These are phyloP conservation scores for Atalantia buxifolia DNA, from an alignment of 345 rosid genomes.

Conservation along the genomic window DNA sequence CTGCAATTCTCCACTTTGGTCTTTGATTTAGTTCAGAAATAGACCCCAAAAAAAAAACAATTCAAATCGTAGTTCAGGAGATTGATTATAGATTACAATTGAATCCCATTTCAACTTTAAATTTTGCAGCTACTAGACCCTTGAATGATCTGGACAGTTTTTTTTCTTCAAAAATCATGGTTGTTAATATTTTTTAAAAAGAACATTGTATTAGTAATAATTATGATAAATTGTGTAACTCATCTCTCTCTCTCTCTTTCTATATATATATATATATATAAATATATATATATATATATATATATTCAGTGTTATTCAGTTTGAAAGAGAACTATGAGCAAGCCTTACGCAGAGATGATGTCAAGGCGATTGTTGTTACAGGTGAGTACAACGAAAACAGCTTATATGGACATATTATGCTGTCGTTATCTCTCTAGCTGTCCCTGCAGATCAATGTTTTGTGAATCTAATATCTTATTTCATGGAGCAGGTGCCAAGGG, in stretches of 20 bases:
- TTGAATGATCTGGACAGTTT: neutral
- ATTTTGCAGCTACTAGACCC: neutral
- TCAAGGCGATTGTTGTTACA: conserved; percentile 88
- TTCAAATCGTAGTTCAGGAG: neutral
- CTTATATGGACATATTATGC: no score
- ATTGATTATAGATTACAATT: neutral
- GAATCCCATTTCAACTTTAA: neutral
- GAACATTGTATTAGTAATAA: neutral
- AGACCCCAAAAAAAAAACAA: neutral
- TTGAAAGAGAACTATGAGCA: conserved; percentile 73
- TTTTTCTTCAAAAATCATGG: neutral
- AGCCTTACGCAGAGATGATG: conserved; percentile 82
- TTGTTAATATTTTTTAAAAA: neutral
- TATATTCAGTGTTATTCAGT: conserved; percentile 55
- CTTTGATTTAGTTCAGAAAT: neutral
- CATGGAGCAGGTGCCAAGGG: conserved; percentile 69
- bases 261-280: no score
- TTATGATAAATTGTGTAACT: neutral
- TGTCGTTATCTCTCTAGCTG: neutral
- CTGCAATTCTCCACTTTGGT: neutral
- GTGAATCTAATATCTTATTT: conserved; percentile 10
- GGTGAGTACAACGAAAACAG: conserved; percentile 33
- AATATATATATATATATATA: no score
- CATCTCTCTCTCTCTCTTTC: conserved; percentile 3
- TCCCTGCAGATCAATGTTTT: neutral